phyloP scores from a whole-genome alignment of 2,329 filamentous ascomycete genomes.

The Massarina eburnea region DNA sequence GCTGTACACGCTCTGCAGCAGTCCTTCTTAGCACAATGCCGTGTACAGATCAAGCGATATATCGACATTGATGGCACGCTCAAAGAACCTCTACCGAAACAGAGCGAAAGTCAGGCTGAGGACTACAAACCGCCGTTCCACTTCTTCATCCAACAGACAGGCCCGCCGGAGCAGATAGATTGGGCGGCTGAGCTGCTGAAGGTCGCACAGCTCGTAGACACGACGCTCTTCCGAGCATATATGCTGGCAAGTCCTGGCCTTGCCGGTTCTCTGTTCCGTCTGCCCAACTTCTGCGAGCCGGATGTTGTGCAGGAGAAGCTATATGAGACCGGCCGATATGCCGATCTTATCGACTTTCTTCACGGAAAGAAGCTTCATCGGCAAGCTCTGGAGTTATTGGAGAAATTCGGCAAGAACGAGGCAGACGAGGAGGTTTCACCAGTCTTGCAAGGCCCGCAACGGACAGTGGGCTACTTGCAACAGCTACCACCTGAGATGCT shows the following conservation, averaged over 20 bases:
- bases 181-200: constrained; percentile 72
- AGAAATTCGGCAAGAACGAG: constrained; percentile 70
- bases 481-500: constrained; percentile 83
- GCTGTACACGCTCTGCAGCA: constrained; percentile 83
- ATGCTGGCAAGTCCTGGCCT: constrained; percentile 89
- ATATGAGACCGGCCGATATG: constrained; percentile 84
- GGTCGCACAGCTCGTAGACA: constrained; percentile 85
- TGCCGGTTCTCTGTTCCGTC: constrained; percentile 86
- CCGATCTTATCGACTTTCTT: constrained; percentile 95
- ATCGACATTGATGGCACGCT: constrained; percentile 61
- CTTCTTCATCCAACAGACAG: constrained; percentile 42
- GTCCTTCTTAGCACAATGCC: constrained; percentile 84
- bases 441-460: constrained; percentile 74
- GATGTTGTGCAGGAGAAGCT: constrained; percentile 92
- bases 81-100: constrained; percentile 58
- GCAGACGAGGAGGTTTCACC: constrained; percentile 50
- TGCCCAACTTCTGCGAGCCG: constrained; percentile 96
- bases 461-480: constrained; percentile 89
- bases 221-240: constrained; percentile 88
- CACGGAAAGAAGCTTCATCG: constrained; percentile 92
- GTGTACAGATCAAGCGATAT: constrained; percentile 64
- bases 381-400: constrained; percentile 79
- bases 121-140: constrained; percentile 47
- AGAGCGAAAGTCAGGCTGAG: constrained; percentile 41
- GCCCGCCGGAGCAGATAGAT: constrained; percentile 47